Base-by-base conservation (phyloP, 352 stramenopile species). In the Phytopythium vexans region DNA sequence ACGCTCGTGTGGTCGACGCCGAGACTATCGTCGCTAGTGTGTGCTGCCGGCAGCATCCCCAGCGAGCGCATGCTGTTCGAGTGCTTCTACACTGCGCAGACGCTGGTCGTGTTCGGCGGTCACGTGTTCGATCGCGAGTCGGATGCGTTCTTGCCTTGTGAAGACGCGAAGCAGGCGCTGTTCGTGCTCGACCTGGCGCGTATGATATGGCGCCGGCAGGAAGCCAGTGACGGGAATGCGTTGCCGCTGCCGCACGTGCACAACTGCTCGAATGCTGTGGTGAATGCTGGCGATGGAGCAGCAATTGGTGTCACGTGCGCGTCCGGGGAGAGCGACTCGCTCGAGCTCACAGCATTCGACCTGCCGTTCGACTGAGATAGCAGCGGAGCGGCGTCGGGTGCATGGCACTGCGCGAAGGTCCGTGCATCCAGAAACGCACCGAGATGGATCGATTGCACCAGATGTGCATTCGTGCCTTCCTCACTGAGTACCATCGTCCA, bases 131-230 rank as follows among this genome's bases (percentile, higher is more conserved):
- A 72, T 32, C 67, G 66, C 47, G 72, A 73, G 49, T 75, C 59
- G 10, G 72, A 82, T 57, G 60, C 69, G 34, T 72, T 58, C 45
- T 64, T 52, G 10, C 36, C 52, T 4, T 70, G 63, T 7, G 45
- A 63, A 16, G 72, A 82, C 15, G 38, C 65, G 5, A 53, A 51
- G 4, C 57, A 58, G 0, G 49, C 57, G 39, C 38, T 89, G 16
- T 91, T 79, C 62, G 87, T 81, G 33, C 68, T 91, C 34, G 74
- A 89, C 36, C 35, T 86, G 27, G 56, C 62, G 11, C 70, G 63
- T 38, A 89, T 91, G 78, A 86, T 91, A 56, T 91, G 81, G 77
- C 72, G 77, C 6, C 62, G 65, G 2, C 74, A 88, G 12, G 61
- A 63, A 31, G 33, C 41, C 52, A 61, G 58, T 21, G 31, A 42